Percentiles rank a stretch among this genome's conserved stretches.
These are phyloP conservation scores for Hirschioporus abietinus DNA, from an alignment of 768 basidiomycete species.

Conservation along the genomic window DNA sequence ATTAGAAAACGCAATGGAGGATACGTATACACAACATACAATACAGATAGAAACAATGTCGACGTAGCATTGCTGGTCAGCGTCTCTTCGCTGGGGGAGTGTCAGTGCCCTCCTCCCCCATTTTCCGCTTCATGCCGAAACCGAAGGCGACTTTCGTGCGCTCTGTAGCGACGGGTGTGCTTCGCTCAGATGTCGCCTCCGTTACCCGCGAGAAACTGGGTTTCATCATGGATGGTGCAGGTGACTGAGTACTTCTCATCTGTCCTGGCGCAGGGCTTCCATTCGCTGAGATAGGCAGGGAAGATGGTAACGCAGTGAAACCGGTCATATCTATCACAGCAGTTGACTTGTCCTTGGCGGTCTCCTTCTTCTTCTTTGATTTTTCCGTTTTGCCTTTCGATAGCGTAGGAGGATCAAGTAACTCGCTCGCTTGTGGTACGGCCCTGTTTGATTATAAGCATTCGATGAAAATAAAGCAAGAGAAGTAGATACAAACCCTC, in stretches of 20 bases:
- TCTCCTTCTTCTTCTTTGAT: slow-evolving; percentile 74
- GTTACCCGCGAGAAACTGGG: slow-evolving; percentile 78
- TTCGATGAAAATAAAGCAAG: slow-evolving; percentile 8
- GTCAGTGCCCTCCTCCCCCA: slow-evolving; percentile 59
- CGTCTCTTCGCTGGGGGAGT: slow-evolving; percentile 61
- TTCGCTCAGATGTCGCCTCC: slow-evolving; percentile 32
- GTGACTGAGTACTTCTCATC: slow-evolving; percentile 43
- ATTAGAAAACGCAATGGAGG: not conserved
- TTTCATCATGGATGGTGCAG: slow-evolving; percentile 41
- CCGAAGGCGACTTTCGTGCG: slow-evolving; percentile 74
- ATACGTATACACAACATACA: not conserved
- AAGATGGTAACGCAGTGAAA: slow-evolving; percentile 59
- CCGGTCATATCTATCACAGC: slow-evolving; percentile 46
- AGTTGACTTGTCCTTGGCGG: slow-evolving; percentile 40
- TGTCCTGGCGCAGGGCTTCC: slow-evolving; percentile 40
- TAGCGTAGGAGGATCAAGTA: slow-evolving; percentile 74
- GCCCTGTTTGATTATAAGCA: slow-evolving; percentile 42
- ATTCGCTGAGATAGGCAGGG: slow-evolving; percentile 41
- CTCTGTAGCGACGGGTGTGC: slow-evolving; percentile 52
- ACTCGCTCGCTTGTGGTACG: slow-evolving; percentile 80
- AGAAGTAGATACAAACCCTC: slow-evolving; percentile 54
- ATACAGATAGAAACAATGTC: not conserved
- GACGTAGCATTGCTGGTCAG: slow-evolving; percentile 14
- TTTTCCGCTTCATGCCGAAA: slow-evolving; percentile 76
- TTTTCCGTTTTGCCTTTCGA: slow-evolving; percentile 83